These are phyloP conservation scores for Lachnellula occidentalis DNA, from an alignment of 2,329 filamentous ascomycete species.

Conservation along the genomic window DNA sequence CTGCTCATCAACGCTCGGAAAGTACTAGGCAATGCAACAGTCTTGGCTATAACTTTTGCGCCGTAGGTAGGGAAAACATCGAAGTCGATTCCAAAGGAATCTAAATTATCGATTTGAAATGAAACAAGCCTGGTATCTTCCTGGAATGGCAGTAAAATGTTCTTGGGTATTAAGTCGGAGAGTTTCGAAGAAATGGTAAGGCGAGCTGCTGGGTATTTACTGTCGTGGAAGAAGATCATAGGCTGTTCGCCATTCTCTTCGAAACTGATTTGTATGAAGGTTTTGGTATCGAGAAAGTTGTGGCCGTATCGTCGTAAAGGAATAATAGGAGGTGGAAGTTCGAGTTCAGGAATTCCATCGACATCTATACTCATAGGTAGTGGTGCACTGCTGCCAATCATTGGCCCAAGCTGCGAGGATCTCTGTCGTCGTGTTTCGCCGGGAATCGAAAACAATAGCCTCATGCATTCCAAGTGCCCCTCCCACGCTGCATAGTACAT, in stretches of 20 bases:
- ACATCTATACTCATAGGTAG: conserved; percentile 65
- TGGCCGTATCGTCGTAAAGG: conserved; percentile 91
- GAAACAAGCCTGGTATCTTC: conserved; percentile 91
- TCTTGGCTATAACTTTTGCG: conserved; percentile 94
- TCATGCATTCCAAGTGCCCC: conserved; percentile 91
- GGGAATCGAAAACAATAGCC: conserved; percentile 60
- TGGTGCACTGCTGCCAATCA: conserved; percentile 35
- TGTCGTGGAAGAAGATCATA: conserved; percentile 92
- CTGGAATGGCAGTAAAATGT: conserved; percentile 90
- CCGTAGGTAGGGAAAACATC: conserved; percentile 97
- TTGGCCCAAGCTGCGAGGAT: conserved; percentile 30
- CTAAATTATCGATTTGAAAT: conserved; percentile 91
- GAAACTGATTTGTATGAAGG: conserved; percentile 89
- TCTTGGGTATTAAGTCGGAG: conserved; percentile 93
- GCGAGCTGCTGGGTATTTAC: conserved; percentile 90
- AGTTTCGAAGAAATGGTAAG: conserved; percentile 95
- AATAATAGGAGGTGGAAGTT: conserved; percentile 92
- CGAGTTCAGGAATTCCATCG: conserved; percentile 87
- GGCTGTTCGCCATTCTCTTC: conserved; percentile 69
- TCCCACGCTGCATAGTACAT: conserved; percentile 99
- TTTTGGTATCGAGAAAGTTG: conserved; percentile 97
- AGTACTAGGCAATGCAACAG: conserved; percentile 80
- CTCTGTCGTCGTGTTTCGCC: conserved; percentile 14
- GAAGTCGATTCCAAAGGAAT: conserved; percentile 91
- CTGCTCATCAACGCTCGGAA: conserved; percentile 73